Base-by-base conservation (phyloP, 2,329 filamentous ascomycete species). In the Allantophomopsis lycopodina region DNA sequence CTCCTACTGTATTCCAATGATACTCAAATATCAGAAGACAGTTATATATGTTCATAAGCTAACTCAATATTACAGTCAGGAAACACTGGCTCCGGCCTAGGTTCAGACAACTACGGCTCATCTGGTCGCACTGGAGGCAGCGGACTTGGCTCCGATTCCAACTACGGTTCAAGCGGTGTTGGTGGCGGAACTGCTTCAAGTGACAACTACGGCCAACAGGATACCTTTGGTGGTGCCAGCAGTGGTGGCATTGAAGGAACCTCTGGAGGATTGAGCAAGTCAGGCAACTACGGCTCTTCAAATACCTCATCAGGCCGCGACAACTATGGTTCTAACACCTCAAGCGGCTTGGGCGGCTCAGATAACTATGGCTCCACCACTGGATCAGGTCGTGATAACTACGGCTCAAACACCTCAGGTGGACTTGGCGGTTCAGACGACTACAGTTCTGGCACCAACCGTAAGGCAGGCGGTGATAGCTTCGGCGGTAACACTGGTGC, bases 321-420 rank as follows among this genome's bases (percentile, higher is more conserved):
- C 36, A 38, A 40, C 36, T 21, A 21, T 8, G 20, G 20, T 21
- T 43, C 38, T 21, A 49, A 50, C 35, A 49, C 37, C n/a, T 16
- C 15, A 8, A 36, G 35, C 20, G 35, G 35, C 15, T 14, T 36
- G 18, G 18, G 35, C 3, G 40, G 46, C 37, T 46, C 21, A 36
- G 51, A 50, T 21, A 46, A 49, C 18, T 55, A 54, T 44, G 49
- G 53, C 43, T 55, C 51, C 8, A 42, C 41, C 32, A 40, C 15
- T n/a, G 20, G 38, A 20, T 13, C n/a, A 10, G 38, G 28, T 15
- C 42, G 28, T 18, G 20, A 48, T 46, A 48, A 38, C 35, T 46
- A 46, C 39, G 44, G 44, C 36, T 36, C 20, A 14, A 36, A 14
- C 18, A 23, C 35, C 20, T 30, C 36, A 2, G 36, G 36, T 17